Base-by-base conservation (phyloP, 768 basidiomycete genomes). In the Auriscalpium microsporum region DNA sequence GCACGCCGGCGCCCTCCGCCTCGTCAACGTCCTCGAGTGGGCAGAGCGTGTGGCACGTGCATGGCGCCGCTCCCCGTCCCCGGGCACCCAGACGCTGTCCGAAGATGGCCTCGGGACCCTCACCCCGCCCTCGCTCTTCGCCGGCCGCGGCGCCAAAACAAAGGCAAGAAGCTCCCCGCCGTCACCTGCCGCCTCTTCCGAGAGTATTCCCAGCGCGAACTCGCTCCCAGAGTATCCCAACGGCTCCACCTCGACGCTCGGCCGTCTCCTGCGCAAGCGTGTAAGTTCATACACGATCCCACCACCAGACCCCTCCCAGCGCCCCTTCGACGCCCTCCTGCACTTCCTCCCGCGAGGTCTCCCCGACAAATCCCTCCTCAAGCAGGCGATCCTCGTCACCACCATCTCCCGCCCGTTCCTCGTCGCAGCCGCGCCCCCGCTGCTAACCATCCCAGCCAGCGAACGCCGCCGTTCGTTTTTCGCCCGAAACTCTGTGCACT, bases 311-410 rank as follows among this genome's bases (percentile, higher is more conserved):
- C 66, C 67, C 0, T 59, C 65, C 21, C 68, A 72, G 53, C 67
- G 70, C 5, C 65, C 73, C 1, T 72, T 75, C 47, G 74, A 75
- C 53, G 72, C 63, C 2, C 62, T 75, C 13, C 48, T 75, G 54
- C 70, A 75, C 53, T 73, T 69, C 62, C 59, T 73, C 46, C 71
- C 73, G 8, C 23, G 51, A 3, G 33, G 58, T 14, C 50, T 69
- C 28, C 57, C 67, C 3, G 69, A 72, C 57, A 28, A 69, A 70
- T 61, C 67, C 1, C 57, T 73, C 19, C 64, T 75, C 16, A 73
- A 72, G 59, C 68, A 70, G 38, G 59, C 71, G 6, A 75, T 75
- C 52, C 69, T 75, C 11, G 68, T 73, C 13, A 73, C 73, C 23
- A 71, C 74, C 11, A 66, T 75, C 35, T 64, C 66, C 10, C 67